Base-by-base conservation (phyloP, 2,329 filamentous ascomycete genomes). In the Phialophora macrospora region DNA sequence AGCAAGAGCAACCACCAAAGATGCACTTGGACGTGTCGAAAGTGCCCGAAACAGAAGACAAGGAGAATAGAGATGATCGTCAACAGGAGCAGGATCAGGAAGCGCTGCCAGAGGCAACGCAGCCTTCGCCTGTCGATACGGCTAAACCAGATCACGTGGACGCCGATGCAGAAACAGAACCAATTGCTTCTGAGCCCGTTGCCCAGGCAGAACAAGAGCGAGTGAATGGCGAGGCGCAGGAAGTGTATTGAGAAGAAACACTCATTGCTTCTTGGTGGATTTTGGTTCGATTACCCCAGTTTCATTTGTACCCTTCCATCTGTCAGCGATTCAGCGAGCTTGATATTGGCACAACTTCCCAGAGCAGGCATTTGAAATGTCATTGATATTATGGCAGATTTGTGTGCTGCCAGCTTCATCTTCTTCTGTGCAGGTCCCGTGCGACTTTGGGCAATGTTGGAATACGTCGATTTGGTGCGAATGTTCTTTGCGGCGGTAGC, bases 291-390 rank as follows among this genome's bases (percentile, higher is more conserved):
- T 38, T 48, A 58, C 28, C 60, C 54, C 52, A 52, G 60, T 63
- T 57, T 56, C 55, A 52, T 48, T 51, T 59, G 59, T 60, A 54
- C 38, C 26, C 34, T 51, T 57, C 55, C 56, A 52, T 60, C 30
- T 64, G 38, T 52, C 60, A 64, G 64, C 64, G 57, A 67, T 67
- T 67, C 48, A 67, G 64, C 64, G 64, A 58, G 24, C 59, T 60
- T 48, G 44, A 49, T 67, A 55, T 60, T 63, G 26, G 54, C 60
- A 61, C 56, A 63, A 26, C 22, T 59, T 64, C 22, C 52, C 55
- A 20, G 28, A 51, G 51, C 56, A 24, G 56, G 17, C 61, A 66
- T 61, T 58, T 54, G 55, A 63, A 56, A 63, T 66, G 60, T 60
- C 56, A 66, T 51, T 60, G 55, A 60, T 62, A 59, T 63, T 38